A percentile compares a stretch with the other conserved stretches of the same genome.
Evolutionary conservation across 169 alveolate genomes (phyloP).

Genomic region (Plasmodium vivax): DNA sequence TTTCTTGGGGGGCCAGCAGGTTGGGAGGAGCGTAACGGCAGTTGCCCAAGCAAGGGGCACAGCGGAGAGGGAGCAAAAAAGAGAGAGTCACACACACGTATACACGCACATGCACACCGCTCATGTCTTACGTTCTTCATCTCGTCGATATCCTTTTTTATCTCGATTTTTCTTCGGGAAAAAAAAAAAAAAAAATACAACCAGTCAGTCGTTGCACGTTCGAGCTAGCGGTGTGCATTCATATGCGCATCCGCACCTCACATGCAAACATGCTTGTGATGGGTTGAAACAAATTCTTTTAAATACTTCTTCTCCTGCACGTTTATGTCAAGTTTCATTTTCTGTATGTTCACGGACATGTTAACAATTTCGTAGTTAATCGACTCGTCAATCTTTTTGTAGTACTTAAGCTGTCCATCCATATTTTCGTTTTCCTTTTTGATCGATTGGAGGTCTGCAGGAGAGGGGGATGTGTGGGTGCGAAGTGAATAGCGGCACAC

Average conservation of each 20-base stretch:
- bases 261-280: not conserved
- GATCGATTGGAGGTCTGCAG: constrained; percentile 44
- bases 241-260: not conserved
- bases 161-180: constrained; percentile 36
- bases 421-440: constrained; percentile 52
- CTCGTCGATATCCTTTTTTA: constrained; percentile 35
- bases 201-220: not conserved
- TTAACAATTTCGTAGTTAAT: constrained; percentile 35
- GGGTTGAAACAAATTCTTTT: too few relatives aligned
- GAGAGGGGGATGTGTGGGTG: not conserved
- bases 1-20: constrained; percentile 8
- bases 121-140: constrained; percentile 46
- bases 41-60: not conserved
- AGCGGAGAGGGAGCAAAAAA: not conserved
- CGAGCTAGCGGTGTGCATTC: not conserved
- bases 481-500: not conserved
- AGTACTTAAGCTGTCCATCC: constrained; percentile 34
- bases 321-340: constrained; percentile 36
- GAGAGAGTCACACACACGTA: not conserved
- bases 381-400: constrained; percentile 35
- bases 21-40: not conserved
- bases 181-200: not conserved
- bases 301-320: constrained; percentile 36
- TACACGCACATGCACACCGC: not conserved
- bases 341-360: constrained; percentile 39